Conservation (phyloP, 345 rosid species). For the Salix exigua region DNA sequence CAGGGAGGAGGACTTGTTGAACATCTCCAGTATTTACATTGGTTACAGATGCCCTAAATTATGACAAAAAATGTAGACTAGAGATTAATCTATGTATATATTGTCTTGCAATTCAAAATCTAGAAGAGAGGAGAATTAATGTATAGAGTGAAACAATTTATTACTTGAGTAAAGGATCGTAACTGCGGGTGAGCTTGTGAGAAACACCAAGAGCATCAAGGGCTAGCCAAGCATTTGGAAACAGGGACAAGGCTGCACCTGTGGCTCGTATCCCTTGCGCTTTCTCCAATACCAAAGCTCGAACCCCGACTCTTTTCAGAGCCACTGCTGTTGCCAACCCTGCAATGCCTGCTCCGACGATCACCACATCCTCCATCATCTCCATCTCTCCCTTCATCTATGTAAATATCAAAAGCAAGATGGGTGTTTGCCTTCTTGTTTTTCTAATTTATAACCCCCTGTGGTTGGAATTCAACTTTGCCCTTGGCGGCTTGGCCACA, state of each 20-base stretch:
- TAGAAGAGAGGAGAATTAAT: no score
- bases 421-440: no score
- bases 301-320: conserved; percentile 25
- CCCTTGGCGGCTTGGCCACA: neutral
- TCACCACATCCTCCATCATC: conserved; percentile 30
- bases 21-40: no score
- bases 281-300: conserved; percentile 29
- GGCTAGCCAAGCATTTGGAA: conserved; percentile 38
- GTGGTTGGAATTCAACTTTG: neutral
- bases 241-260: conserved; percentile 29
- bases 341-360: conserved; percentile 38
- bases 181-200: conserved; percentile 30
- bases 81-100: no score
- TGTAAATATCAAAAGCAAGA: no score
- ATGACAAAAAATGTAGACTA: no score
- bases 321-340: conserved; percentile 38
- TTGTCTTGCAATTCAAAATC: no score
- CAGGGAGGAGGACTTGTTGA: no score
- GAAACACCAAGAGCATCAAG: conserved; percentile 39
- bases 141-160: no score
- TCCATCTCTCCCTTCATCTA: neutral
- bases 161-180: no score
- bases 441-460: neutral
- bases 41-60: no score
- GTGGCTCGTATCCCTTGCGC: conserved; percentile 20